Conservation (phyloP, 768 basidiomycete genomes). For the Scleroderma bovista region DNA sequence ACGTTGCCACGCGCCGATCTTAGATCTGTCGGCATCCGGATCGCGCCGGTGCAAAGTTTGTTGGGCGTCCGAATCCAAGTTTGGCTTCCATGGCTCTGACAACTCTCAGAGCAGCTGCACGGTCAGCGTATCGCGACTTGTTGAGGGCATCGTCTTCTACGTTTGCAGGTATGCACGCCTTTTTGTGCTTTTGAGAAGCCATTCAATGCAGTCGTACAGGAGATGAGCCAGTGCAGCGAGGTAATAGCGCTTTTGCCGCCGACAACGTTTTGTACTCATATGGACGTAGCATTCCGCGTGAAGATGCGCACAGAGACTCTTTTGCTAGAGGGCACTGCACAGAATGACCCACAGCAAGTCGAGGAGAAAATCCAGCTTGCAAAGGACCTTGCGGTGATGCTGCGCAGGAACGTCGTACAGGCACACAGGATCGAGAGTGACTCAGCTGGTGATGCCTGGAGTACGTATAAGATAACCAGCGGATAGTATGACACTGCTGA, state of each 20-base stretch:
- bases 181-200: background rate
- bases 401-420: constrained; percentile 85
- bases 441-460: constrained; percentile 46
- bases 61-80: background rate
- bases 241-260: constrained; percentile 16
- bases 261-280: constrained; percentile 3
- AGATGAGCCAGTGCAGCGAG: constrained; percentile 51
- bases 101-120: constrained; percentile 55
- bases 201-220: constrained; percentile 32
- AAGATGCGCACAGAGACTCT: constrained; percentile 57
- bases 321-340: constrained; percentile 35
- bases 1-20: constrained; percentile 18
- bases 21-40: constrained; percentile 23
- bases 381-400: constrained; percentile 64
- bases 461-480: constrained; percentile 29
- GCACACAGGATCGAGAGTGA: constrained; percentile 44
- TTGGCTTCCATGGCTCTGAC: constrained; percentile 45
- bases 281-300: constrained; percentile 54
- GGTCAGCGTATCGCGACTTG: constrained; percentile 69
- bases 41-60: constrained; percentile 5
- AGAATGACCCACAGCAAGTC: constrained; percentile 43
- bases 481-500: background rate
- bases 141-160: constrained; percentile 62
- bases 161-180: constrained; percentile 47
- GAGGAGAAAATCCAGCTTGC: constrained; percentile 53